Evolutionary conservation across 1,284 basidiomycete species (phyloP).

Genomic region (Irpex sp.): DNA sequence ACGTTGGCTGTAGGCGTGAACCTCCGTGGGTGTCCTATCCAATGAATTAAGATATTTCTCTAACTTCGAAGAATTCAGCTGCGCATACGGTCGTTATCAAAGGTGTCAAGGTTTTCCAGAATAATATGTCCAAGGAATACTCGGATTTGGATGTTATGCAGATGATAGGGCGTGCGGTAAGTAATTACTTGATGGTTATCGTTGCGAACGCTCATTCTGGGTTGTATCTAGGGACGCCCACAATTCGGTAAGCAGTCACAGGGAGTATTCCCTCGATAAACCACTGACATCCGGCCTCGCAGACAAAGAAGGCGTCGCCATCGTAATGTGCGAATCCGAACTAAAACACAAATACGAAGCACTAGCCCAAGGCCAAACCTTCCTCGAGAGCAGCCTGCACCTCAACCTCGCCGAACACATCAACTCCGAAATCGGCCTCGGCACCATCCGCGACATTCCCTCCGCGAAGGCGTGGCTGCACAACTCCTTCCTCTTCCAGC

Average conservation of each 20-base stretch:
- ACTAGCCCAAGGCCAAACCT: constrained; percentile 62
- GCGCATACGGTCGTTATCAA: constrained; percentile 82
- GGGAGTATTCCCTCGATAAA: not conserved
- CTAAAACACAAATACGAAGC: constrained; percentile 70
- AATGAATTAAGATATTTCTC: not conserved
- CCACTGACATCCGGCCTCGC: constrained; percentile 16
- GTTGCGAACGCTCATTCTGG: not conserved
- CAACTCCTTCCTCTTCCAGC: constrained; percentile 78
- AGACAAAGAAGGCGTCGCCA: constrained; percentile 77
- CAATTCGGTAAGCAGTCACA: constrained; percentile 68
- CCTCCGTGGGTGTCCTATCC: constrained; percentile 52
- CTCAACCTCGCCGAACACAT: constrained; percentile 83
- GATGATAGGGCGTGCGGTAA: constrained; percentile 81
- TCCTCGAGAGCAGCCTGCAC: constrained; percentile 85
- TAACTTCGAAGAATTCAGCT: constrained; percentile 38
- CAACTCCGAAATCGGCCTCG: constrained; percentile 88
- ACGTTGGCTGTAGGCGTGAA: constrained; percentile 90
- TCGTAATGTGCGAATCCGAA: constrained; percentile 78
- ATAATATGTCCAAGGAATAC: constrained; percentile 65
- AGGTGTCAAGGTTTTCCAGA: constrained; percentile 73
- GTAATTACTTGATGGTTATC: constrained; percentile 21
- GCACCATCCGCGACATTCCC: constrained; percentile 67
- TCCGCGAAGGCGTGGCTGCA: constrained; percentile 80
- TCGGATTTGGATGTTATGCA: constrained; percentile 82
- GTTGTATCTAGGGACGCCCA: constrained; percentile 68